Evolutionary conservation across 352 stramenopile genomes (phyloP).

Genomic region (Pseudoperonospora humuli): DNA sequence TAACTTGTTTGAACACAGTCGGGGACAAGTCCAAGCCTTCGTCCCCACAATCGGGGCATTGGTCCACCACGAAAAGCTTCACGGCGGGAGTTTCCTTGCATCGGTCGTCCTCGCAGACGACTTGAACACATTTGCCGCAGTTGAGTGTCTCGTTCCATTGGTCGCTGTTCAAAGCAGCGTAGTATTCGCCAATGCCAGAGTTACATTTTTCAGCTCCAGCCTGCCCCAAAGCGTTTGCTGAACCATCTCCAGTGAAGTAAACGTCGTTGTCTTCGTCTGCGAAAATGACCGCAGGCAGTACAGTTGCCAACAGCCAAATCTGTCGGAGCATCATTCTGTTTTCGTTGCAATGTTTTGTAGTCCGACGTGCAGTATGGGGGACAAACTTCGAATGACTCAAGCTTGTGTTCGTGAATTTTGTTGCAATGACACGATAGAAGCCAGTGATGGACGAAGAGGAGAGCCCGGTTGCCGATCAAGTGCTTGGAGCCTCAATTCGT

Average conservation of each 20-base stretch:
- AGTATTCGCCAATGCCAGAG: slow-evolving; percentile 30
- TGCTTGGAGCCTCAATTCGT: too few relatives aligned
- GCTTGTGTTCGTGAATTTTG: too few relatives aligned
- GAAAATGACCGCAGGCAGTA: slow-evolving; percentile 9
- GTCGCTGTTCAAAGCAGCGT: slow-evolving; percentile 44
- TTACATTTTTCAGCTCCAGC: slow-evolving; percentile 32
- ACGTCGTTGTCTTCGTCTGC: slow-evolving; percentile 10
- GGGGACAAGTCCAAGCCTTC: slow-evolving; percentile 52
- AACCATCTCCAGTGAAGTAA: slow-evolving; percentile 40
- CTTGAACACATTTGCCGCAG: slow-evolving; percentile 49
- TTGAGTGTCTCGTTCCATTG: slow-evolving; percentile 44
- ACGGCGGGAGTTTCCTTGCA: too few relatives aligned
- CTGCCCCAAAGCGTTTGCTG: slow-evolving; percentile 30
- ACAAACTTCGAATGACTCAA: too few relatives aligned
- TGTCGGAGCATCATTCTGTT: slow-evolving; percentile 14
- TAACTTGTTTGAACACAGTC: slow-evolving; percentile 37
- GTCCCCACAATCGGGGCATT: slow-evolving; percentile 54
- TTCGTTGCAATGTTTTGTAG: slow-evolving; percentile 4
- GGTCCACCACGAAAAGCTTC: slow-evolving; percentile 64
- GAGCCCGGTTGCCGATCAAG: too few relatives aligned
- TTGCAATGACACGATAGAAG: too few relatives aligned
- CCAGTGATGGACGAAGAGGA: too few relatives aligned
- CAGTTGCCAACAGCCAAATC: slow-evolving; percentile 3
- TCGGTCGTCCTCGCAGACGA: slow-evolving; percentile 36
- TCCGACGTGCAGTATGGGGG: slow-evolving; percentile 1